Evolutionary conservation across 208 protist species (phyloP), one percentile per base, ranked within the genome.

Genomic region (Acanthamoeba sp.): DNA sequence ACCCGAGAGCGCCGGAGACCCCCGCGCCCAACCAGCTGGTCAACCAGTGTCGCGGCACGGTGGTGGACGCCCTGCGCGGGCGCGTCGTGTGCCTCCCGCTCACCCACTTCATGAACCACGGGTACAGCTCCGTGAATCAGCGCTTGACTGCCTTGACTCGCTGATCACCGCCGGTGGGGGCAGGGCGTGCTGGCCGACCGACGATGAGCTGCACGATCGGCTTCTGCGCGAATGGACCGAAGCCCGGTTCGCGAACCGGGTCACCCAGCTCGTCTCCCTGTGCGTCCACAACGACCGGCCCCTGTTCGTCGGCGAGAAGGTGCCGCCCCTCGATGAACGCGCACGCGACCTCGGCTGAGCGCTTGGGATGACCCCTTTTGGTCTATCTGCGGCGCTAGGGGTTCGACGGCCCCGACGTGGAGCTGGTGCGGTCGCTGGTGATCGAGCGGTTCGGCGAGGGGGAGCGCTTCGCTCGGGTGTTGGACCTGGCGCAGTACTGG

Each of bases 401-500:
- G 22, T 76, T 76, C 40, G 66, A 76, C 32, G 66, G 66, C 12
- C 36, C 36, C 29, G 66, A 76, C 36, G 66, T 76, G 29, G 66
- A 76, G 36, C 36, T 24, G 12, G 66, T 76, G 32, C 66, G 36
- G 20, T 76, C 66, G 66, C n/a, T 76, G 22, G n/a, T 76, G 66
- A 1, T 76, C n/a, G 36, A 40, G 36, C 66, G 66, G 7, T 18
- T 40, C 66, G 66, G 36, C 5, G 22, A 29, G 5, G 32, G 36
- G 36, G 66, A 76, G 16, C 29, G 5, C 22, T 62, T 22, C 22
- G 16, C 55, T 6, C 22, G 6, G 18, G 20, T 0, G 55, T 22
- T 62, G 16, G 55, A 62, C 55, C 55, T 62, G 55, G 55, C 18
- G 66, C 32, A 76, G 29, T 76, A 76, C 66, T 76, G 66, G 66